These are phyloP conservation scores for Anisodus tanguticus DNA, from an alignment of 257 asterid species.

Conservation along the genomic window DNA sequence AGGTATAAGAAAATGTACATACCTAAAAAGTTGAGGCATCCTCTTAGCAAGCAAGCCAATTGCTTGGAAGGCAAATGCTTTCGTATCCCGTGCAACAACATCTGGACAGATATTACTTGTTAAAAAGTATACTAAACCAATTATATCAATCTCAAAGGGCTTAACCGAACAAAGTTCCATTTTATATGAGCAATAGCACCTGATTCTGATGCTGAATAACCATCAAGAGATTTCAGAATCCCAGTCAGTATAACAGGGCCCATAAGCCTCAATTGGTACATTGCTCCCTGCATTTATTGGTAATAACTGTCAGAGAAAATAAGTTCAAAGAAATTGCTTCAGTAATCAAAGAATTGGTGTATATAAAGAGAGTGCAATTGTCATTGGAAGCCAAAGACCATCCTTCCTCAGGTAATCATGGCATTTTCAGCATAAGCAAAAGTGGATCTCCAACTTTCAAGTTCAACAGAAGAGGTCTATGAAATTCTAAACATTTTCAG, in stretches of 20 bases:
- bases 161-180: constrained; percentile 35
- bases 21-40: constrained; percentile 98
- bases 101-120: constrained; percentile 56
- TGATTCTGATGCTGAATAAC: constrained; percentile 63
- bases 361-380: neutral
- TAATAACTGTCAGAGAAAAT: neutral
- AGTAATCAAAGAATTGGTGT: constrained; percentile 15
- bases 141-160: constrained; percentile 27
- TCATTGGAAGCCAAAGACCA: neutral
- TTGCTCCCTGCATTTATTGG: constrained; percentile 63
- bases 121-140: neutral
- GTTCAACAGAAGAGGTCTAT: neutral
- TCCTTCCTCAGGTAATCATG: constrained; percentile 3
- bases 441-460: constrained; percentile 16
- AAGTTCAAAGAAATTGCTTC: neutral
- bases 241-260: constrained; percentile 89
- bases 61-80: constrained; percentile 88
- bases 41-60: constrained; percentile 94
- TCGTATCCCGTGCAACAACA: constrained; percentile 74
- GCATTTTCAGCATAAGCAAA: neutral
- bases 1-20: constrained; percentile 25
- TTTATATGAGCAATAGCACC: constrained; percentile 48
- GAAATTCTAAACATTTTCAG: neutral
- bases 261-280: constrained; percentile 90
- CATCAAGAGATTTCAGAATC: constrained; percentile 76